A percentile compares a stretch with the other conserved stretches of the same genome.
Evolutionary conservation across 805 yeast species (phyloP).

Genomic region (Komagataella ulmi): DNA sequence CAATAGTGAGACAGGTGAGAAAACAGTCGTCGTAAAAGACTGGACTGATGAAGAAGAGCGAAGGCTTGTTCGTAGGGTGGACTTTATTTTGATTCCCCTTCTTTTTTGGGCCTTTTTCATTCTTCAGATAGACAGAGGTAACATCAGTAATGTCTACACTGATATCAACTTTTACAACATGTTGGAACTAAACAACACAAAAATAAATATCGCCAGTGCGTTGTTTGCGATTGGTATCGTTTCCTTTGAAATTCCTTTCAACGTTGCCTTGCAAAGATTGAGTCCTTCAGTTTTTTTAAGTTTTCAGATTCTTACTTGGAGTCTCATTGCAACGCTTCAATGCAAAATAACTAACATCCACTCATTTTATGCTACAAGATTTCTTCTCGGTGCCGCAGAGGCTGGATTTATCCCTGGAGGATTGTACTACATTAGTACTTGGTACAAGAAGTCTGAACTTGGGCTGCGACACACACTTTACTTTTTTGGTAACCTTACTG

Average conservation of each 20-base stretch:
- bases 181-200: conserved; percentile 23
- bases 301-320: conserved; percentile 20
- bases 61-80: conserved; percentile 6
- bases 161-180: conserved; percentile 21
- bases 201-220: conserved; percentile 26
- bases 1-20: conserved; percentile 2
- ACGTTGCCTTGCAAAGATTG: conserved; percentile 18
- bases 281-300: conserved; percentile 19
- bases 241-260: conserved; percentile 25
- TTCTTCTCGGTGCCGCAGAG: conserved; percentile 26
- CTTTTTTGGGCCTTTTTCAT: conserved; percentile 5
- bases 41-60: conserved; percentile 10
- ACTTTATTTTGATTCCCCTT: conserved; percentile 7
- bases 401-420: conserved; percentile 31
- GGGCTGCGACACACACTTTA: conserved; percentile 22
- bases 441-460: conserved; percentile 24
- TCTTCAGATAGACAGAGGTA: conserved; percentile 40
- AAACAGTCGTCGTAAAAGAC: conserved; percentile 3
- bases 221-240: conserved; percentile 26
- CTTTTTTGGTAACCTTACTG: conserved; percentile 20
- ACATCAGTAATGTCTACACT: conserved; percentile 35
- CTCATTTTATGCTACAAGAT: conserved; percentile 15
- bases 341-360: conserved; percentile 18
- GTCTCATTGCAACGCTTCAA: conserved; percentile 20
- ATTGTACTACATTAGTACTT: conserved; percentile 21